Base-by-base conservation (phyloP, 768 basidiomycete species). In the Suillus ampliporus region DNA sequence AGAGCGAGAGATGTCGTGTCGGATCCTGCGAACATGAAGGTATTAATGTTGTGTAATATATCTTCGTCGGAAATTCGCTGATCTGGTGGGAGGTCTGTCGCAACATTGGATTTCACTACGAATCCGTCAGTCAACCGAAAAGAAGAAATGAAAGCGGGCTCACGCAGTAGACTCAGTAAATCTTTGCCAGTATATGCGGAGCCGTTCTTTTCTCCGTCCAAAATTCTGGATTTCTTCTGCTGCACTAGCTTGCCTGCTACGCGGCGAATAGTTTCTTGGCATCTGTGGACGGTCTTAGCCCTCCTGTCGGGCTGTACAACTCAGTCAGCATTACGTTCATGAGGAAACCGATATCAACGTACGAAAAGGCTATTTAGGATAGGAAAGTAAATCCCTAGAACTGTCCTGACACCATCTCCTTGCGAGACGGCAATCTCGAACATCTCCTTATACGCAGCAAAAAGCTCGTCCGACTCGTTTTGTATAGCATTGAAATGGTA, bases 1-100 rank as follows among this genome's bases (percentile, higher is more conserved):
- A 97, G 76, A 5, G 89, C 84, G 34, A 95, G 85, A 3, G 91
- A 91, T 13, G 90, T 90, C 1, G 94, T 93, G 69, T 96, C 94
- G 14, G 94, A 92, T 5, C 95, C 95, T 23, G 91, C 93, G 72
- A 95, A 94, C 82, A 95, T 87, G 73, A 96, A 91, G 0, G 94
- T 95, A 68, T 91, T 93, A 74, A 96, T 88, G 63, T 88, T 94
- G 69, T 92, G 81, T 13, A 95, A 80, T 57, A 96, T 89, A 69
- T 97, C 95, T 35, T 90, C 87, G 70, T 97, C 95, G 0, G 94
- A 90, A 66, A 97, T 88, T 40, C 89, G 85, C 65, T 90, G 86
- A 54, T 90, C 87, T 0, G 79, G 79, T 37, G 87, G 82, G 17
- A 92, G 78, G 63, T 94, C 91, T 0, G 79, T 84, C 2, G 92